A percentile compares a stretch with the other conserved stretches of the same genome.
Evolutionary conservation across 1,284 basidiomycete genomes (phyloP).

Genomic region (Ceratobasidium sp.): DNA sequence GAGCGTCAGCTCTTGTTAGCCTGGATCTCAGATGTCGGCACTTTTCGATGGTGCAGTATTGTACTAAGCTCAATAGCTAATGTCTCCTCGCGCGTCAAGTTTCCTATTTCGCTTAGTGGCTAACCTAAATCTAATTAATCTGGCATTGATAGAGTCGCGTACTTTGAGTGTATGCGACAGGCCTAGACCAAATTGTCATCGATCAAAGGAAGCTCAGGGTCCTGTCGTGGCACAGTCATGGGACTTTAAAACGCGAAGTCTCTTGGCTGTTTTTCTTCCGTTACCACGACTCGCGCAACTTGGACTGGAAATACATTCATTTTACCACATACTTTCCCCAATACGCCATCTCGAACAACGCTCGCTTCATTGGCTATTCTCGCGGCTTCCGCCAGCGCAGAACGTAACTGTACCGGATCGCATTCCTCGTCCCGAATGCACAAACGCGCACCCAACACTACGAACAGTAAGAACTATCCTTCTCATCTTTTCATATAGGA

Average conservation of each 20-base stretch:
- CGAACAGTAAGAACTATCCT: constrained; percentile 22
- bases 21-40: too few relatives aligned
- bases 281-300: neutral
- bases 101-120: too few relatives aligned
- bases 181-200: neutral
- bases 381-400: constrained; percentile 21
- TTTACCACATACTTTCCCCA: constrained; percentile 17
- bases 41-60: too few relatives aligned
- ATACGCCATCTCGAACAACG: constrained; percentile 24
- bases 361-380: constrained; percentile 31
- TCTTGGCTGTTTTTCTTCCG: neutral
- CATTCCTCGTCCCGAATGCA: neutral
- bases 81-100: neutral
- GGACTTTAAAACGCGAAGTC: neutral
- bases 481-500: neutral
- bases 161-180: neutral
- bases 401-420: constrained; percentile 12
- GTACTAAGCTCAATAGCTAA: neutral
- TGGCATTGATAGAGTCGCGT: too few relatives aligned
- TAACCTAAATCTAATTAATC: too few relatives aligned
- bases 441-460: constrained; percentile 21
- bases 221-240: neutral
- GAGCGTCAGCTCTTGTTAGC: too few relatives aligned
- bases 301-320: constrained; percentile 15
- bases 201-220: neutral